These are phyloP conservation scores for Penicillium odoratum DNA, from an alignment of 495 filamentous ascomycete genomes.

Conservation along the genomic window DNA sequence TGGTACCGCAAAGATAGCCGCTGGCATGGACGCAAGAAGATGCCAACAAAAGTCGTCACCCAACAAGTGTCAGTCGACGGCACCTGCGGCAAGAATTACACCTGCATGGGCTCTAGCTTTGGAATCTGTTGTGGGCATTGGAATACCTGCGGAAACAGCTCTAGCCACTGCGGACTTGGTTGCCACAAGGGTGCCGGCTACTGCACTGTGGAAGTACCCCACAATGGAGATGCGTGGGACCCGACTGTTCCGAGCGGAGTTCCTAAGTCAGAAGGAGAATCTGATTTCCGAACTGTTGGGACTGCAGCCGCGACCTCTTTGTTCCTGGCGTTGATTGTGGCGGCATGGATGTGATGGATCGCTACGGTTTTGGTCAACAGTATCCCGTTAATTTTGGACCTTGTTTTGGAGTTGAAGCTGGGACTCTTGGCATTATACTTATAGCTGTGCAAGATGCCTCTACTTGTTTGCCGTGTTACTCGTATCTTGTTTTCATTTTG, in stretches of 20 bases:
- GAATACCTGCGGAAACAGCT: conserved; percentile 50
- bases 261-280: conserved; percentile 22
- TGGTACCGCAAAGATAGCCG: conserved; percentile 62
- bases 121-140: conserved; percentile 42
- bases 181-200: conserved; percentile 52
- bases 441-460: conserved; percentile 10
- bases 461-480: conserved; percentile 2
- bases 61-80: conserved; percentile 50
- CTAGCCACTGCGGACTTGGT: conserved; percentile 48
- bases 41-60: conserved; percentile 33
- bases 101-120: conserved; percentile 50
- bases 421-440: conserved; percentile 7
- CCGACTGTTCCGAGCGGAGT: conserved; percentile 11
- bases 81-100: conserved; percentile 50
- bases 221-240: conserved; percentile 30
- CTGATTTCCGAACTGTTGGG: conserved; percentile 18
- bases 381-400: conserved; percentile 2
- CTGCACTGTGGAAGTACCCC: conserved; percentile 34
- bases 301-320: conserved; percentile 26
- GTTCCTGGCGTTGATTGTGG: conserved; percentile 27
- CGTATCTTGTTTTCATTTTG: no score
- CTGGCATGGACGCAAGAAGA: conserved; percentile 23
- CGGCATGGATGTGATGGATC: conserved; percentile 24
- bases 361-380: neutral
- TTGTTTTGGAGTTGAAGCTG: conserved; percentile 7